Evolutionary conservation across 2,329 filamentous ascomycete genomes (phyloP).

Genomic region (Parastagonospora avenae): DNA sequence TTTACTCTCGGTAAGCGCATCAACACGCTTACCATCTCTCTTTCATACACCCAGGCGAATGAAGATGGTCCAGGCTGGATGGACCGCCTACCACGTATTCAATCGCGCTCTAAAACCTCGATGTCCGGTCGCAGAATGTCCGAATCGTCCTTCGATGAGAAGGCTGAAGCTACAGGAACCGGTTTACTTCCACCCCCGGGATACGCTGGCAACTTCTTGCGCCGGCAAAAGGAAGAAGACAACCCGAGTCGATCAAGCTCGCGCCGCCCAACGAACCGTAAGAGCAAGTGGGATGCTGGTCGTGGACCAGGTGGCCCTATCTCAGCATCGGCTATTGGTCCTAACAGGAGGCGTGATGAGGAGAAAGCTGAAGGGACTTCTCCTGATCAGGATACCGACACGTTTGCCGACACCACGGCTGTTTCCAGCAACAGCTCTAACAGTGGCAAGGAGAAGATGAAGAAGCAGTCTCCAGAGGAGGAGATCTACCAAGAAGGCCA

Average conservation of each 20-base stretch:
- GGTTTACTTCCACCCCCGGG: conserved; percentile 75
- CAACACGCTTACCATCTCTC: conserved; percentile 91
- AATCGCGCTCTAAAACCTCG: conserved; percentile 79
- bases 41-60: conserved; percentile 91
- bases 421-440: conserved; percentile 44
- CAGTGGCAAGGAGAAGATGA: conserved; percentile 41
- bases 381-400: conserved; percentile 52
- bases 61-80: conserved; percentile 94
- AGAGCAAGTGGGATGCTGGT: conserved; percentile 74
- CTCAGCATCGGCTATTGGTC: conserved; percentile 86
- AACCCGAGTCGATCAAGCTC: conserved; percentile 62
- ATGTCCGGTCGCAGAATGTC: conserved; percentile 72
- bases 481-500: conserved; percentile 83
- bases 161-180: conserved; percentile 63
- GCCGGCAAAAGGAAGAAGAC: conserved; percentile 79
- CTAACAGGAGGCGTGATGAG: conserved; percentile 50
- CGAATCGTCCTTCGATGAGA: conserved; percentile 62
- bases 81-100: conserved; percentile 82
- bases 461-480: conserved; percentile 45
- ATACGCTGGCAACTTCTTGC: conserved; percentile 76
- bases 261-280: conserved; percentile 57
- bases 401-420: conserved; percentile 51
- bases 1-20: conserved; percentile 98
- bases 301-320: conserved; percentile 83
- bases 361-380: conserved; percentile 39